A percentile compares a stretch with the other conserved stretches of the same genome.
phyloP scores from a whole-genome alignment of 805 yeast genomes.

The Hanseniaspora lindneri region DNA sequence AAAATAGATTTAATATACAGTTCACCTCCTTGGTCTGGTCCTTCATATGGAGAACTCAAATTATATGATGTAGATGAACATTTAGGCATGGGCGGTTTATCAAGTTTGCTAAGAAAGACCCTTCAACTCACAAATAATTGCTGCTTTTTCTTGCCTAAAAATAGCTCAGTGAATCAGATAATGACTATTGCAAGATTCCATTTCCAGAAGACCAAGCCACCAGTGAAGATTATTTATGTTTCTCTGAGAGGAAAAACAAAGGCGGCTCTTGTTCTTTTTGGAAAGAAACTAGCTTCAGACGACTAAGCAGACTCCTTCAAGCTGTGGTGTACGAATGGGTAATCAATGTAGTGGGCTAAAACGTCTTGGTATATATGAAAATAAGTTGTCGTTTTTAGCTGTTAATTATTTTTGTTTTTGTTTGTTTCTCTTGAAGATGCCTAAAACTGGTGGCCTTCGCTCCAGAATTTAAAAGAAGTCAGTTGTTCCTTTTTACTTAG shows the following conservation, averaged over 20 bases:
- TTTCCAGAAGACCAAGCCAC: constrained; percentile 36
- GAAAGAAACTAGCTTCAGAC: constrained; percentile 30
- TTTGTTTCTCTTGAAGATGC: too few relatives aligned
- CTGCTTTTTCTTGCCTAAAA: constrained; percentile 53
- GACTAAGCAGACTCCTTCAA: too few relatives aligned
- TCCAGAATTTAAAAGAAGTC: too few relatives aligned
- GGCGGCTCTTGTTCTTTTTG: constrained; percentile 54
- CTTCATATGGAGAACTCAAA: constrained; percentile 37
- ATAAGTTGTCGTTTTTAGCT: too few relatives aligned
- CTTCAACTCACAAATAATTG: constrained; percentile 36
- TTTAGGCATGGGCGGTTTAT: constrained; percentile 37
- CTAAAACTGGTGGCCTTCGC: too few relatives aligned
- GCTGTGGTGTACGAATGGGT: too few relatives aligned
- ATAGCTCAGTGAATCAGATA: constrained; percentile 43
- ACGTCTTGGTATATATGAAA: too few relatives aligned
- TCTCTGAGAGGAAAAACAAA: constrained; percentile 35
- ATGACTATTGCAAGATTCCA: constrained; percentile 34
- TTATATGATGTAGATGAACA: constrained; percentile 37
- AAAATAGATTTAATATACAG: constrained; percentile 36
- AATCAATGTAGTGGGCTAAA: too few relatives aligned
- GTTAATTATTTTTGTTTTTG: too few relatives aligned
- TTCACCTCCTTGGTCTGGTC: constrained; percentile 92
- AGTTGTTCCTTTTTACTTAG: too few relatives aligned
- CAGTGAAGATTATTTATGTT: constrained; percentile 37
- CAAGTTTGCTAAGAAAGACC: constrained; percentile 35